These are phyloP conservation scores for Cyberlindnera lachancei DNA, from an alignment of 805 yeast genomes.

Conservation along the genomic window DNA sequence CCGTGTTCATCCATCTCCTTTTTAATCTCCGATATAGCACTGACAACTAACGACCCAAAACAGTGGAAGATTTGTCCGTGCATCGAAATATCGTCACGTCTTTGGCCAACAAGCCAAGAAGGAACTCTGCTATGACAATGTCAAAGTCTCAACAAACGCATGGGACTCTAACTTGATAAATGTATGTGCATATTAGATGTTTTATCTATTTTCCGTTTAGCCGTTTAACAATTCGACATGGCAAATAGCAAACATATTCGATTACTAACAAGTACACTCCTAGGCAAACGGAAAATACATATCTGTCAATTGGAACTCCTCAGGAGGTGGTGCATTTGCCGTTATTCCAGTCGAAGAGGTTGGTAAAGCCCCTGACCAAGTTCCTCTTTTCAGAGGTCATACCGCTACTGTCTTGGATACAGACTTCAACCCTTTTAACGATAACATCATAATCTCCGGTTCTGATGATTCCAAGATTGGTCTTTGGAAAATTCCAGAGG, in stretches of 20 bases:
- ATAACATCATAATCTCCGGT: slow-evolving; percentile 64
- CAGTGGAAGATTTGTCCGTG: slow-evolving; percentile 87
- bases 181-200: slow-evolving; percentile 16
- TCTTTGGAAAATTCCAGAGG: slow-evolving; percentile 82
- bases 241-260: no score
- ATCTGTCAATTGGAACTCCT: slow-evolving; percentile 85
- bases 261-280: not conserved
- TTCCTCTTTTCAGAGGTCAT: slow-evolving; percentile 92
- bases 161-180: slow-evolving; percentile 92
- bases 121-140: slow-evolving; percentile 37
- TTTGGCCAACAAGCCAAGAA: slow-evolving; percentile 76
- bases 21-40: no score
- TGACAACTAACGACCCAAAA: slow-evolving; percentile 2
- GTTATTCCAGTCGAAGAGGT: slow-evolving; percentile 79
- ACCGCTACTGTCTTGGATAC: slow-evolving; percentile 94
- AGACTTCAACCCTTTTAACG: slow-evolving; percentile 89
- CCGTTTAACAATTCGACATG: no score
- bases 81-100: slow-evolving; percentile 94
- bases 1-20: no score
- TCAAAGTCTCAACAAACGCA: slow-evolving; percentile 80
- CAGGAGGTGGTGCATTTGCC: slow-evolving; percentile 98
- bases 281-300: slow-evolving; percentile 75
- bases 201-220: not conserved
- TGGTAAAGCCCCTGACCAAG: slow-evolving; percentile 90
- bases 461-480: slow-evolving; percentile 79